Base-by-base conservation (phyloP, 2,329 filamentous ascomycete genomes). In the Lachnellula arida region DNA sequence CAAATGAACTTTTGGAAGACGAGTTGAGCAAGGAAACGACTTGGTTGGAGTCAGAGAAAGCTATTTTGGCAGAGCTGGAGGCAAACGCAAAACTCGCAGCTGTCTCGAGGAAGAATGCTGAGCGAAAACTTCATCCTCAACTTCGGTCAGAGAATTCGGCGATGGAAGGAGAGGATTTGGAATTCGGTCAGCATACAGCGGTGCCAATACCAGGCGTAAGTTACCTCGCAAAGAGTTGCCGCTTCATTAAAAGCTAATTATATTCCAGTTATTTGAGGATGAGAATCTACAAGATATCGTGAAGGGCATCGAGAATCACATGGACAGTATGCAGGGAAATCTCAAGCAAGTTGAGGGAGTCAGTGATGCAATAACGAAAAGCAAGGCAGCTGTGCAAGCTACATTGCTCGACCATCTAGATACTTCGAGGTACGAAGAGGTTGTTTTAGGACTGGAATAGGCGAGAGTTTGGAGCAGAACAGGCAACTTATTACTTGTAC, bases 1-100 rank as follows among this genome's bases (percentile, higher is more conserved):
- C 82, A 4, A 80, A 87, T 23, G 78, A 81, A 60, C 71, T 89
- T 46, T 74, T 90, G 34, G 73, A 73, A 53, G 73, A 76, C 28
- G 85, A 88, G 69, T 79, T 81, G 61, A 76, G 75, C 57, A 76
- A 76, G 62, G 78, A 86, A 54, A 78, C 85, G 71, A 71, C 65
- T 34, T 75, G 78, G 60, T 72, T 88, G 46, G 80, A 83, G 60
- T 69, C 68, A 32, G 84, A 87, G 55, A 81, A 84, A 62, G 74
- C 75, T 51, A 63, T 68, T 22, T 71, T 87, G 57, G 70, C 73
- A 47, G 70, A 71, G 19, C 71, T 88, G 25, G 79, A 85, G 66
- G 70, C 72, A 3, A 84, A 85, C 58, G 82, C 82, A 12, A 77
- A 78, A 58, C 76, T 76, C 2, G 81, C 84, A 68, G 75, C 75